These are phyloP conservation scores for Phytophthora hibernalis DNA, from an alignment of 352 stramenopile genomes.

Conservation along the genomic window DNA sequence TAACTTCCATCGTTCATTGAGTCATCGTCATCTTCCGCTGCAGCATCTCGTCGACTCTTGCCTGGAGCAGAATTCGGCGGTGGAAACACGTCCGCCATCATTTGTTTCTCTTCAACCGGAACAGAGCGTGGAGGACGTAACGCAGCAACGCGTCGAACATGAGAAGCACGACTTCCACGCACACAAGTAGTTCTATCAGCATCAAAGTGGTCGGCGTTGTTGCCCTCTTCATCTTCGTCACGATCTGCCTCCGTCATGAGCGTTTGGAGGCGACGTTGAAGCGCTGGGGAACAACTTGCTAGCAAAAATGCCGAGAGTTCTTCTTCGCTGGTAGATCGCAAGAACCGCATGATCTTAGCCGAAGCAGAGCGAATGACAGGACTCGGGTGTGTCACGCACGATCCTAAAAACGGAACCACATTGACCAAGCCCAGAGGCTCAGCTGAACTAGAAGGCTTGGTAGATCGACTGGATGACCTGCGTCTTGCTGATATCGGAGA, in stretches of 20 bases:
- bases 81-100: conserved; percentile 69
- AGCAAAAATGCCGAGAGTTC: conserved; percentile 60
- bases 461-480: conserved; percentile 5
- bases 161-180: conserved; percentile 71
- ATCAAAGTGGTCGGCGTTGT: conserved; percentile 65
- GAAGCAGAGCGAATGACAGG: conserved; percentile 46
- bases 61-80: conserved; percentile 73
- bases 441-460: conserved; percentile 21
- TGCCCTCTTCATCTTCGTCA: conserved; percentile 46
- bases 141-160: conserved; percentile 75
- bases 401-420: conserved; percentile 77
- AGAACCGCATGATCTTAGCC: conserved; percentile 53
- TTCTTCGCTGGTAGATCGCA: conserved; percentile 42
- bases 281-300: conserved; percentile 58
- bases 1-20: conserved; percentile 50
- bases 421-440: conserved; percentile 71
- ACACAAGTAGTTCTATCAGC: conserved; percentile 64
- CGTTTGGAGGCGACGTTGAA: conserved; percentile 66
- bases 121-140: conserved; percentile 71
- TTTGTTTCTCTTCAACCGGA: conserved; percentile 67
- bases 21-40: conserved; percentile 32
- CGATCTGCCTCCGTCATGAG: conserved; percentile 39
- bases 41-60: conserved; percentile 50
- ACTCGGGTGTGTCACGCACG: conserved; percentile 65
- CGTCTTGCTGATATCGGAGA: conserved; percentile 32